phyloP scores from a whole-genome alignment of 257 asterid genomes.

The Plectranthus barbatus region DNA sequence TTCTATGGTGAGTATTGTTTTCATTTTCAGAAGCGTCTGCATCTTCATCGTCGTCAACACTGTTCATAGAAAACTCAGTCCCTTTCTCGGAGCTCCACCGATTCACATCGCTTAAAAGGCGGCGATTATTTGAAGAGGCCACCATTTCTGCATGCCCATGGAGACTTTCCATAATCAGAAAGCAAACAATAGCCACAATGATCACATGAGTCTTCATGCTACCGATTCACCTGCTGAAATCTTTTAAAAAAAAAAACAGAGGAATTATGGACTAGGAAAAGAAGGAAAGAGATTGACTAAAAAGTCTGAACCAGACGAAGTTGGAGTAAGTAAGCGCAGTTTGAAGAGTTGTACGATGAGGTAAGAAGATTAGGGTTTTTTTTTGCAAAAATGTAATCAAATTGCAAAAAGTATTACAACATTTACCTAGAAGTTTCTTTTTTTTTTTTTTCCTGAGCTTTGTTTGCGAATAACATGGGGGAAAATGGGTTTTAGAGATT shows the following conservation, averaged over 20 bases:
- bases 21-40: not conserved
- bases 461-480: not conserved
- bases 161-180: not conserved
- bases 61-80: too few species aligned
- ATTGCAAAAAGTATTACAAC: not conserved
- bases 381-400: too few species aligned
- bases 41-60: not conserved
- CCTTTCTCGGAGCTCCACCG: not conserved
- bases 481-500: not conserved
- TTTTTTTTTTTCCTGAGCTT: not conserved
- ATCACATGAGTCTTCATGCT: not conserved
- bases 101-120: not conserved
- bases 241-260: not conserved
- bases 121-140: not conserved
- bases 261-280: not conserved
- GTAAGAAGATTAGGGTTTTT: not conserved
- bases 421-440: slow-evolving; percentile 2
- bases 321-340: too few species aligned
- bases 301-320: too few species aligned
- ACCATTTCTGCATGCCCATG: not conserved
- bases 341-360: not conserved
- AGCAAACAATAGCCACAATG: not conserved
- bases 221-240: not conserved
- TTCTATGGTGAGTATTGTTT: not conserved
- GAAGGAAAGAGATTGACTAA: not conserved